Evolutionary conservation across 73 alveolate species (phyloP).

Genomic region (Symbiodinium natans): DNA sequence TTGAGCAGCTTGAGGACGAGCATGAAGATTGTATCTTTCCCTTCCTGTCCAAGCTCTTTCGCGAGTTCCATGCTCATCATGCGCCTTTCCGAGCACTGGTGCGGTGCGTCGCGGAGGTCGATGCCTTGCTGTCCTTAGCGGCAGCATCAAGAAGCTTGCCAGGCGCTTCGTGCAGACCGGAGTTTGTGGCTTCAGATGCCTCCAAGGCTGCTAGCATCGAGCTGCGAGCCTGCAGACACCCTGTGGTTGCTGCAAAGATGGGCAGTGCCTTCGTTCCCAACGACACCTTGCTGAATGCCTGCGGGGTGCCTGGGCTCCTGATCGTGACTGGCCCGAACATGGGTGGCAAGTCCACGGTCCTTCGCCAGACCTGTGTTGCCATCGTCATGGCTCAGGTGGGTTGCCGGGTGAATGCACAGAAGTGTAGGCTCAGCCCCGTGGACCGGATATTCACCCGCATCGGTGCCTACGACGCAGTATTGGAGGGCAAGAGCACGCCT

Average conservation of each 20-base stretch:
- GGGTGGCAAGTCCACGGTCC: conserved; percentile 99
- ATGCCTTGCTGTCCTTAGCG: conserved; percentile 95
- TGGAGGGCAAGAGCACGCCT: conserved; percentile 98
- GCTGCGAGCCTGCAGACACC: conserved; percentile 89
- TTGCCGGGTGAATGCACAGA: conserved; percentile 95
- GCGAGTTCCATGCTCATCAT: conserved; percentile 55
- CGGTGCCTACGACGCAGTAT: conserved; percentile 98
- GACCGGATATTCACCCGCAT: conserved; percentile 98
- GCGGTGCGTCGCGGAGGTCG: conserved; percentile 95
- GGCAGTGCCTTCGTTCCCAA: conserved; percentile 95
- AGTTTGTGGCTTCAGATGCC: conserved; percentile 27
- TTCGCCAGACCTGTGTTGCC: conserved; percentile 97
- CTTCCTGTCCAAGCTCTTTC: conserved; percentile 82
- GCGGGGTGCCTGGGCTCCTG: conserved; percentile 87
- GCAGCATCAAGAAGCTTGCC: conserved; percentile 57
- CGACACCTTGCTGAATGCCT: conserved; percentile 94
- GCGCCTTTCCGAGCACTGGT: conserved; percentile 95
- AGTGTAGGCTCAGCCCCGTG: conserved; percentile 95
- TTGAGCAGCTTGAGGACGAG: conserved; percentile 60
- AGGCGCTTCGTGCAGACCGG: conserved; percentile 13
- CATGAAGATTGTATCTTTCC: conserved; percentile 86
- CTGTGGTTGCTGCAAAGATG: conserved; percentile 94
- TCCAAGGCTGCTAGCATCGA: background rate
- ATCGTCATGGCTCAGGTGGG: conserved; percentile 97
- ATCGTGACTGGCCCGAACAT: conserved; percentile 99